Percentiles rank a stretch among this genome's conserved stretches.
phyloP scores from a whole-genome alignment of 768 basidiomycete species.

The Saitozyma podzolica region DNA sequence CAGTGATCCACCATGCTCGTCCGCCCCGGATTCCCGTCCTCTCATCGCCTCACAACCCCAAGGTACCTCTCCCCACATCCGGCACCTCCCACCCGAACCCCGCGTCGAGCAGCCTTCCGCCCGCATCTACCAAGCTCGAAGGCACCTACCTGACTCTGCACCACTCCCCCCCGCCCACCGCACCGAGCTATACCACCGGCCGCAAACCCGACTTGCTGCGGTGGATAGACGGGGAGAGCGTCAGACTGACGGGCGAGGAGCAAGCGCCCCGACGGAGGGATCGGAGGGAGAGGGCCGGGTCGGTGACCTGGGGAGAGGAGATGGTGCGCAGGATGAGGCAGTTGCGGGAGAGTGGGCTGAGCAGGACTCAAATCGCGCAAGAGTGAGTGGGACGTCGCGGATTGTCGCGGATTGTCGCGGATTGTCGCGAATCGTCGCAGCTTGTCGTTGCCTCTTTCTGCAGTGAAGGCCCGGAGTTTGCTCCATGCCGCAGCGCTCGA shows the following conservation, averaged over 20 bases:
- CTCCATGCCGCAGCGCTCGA: background rate
- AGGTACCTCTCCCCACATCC: constrained; percentile 35
- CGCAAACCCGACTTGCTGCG: constrained; percentile 35
- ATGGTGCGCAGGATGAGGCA: constrained; percentile 28
- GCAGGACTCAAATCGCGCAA: constrained; percentile 34
- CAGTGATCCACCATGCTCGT: constrained; percentile 46
- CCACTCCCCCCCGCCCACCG: constrained; percentile 47
- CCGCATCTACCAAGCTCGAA: constrained; percentile 7
- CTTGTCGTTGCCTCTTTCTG: background rate
- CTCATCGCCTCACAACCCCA: constrained; percentile 37
- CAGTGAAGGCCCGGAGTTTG: background rate
- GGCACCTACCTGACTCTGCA: constrained; percentile 38
- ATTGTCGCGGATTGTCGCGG: too few species aligned
- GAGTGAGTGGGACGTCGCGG: constrained; percentile 26
- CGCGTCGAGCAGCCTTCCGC: constrained; percentile 5
- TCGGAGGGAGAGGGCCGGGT: constrained; percentile 11
- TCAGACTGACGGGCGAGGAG: constrained; percentile 37
- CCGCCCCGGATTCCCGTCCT: constrained; percentile 38
- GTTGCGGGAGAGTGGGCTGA: constrained; percentile 36
- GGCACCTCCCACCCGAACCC: constrained; percentile 41
- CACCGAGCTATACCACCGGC: constrained; percentile 44
- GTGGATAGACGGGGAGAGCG: constrained; percentile 37
- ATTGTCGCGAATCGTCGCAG: too few species aligned
- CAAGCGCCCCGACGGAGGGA: constrained; percentile 25
- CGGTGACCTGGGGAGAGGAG: constrained; percentile 27